Conservation (phyloP, 345 rosid species). For the Lenwebbia sp. region DNA sequence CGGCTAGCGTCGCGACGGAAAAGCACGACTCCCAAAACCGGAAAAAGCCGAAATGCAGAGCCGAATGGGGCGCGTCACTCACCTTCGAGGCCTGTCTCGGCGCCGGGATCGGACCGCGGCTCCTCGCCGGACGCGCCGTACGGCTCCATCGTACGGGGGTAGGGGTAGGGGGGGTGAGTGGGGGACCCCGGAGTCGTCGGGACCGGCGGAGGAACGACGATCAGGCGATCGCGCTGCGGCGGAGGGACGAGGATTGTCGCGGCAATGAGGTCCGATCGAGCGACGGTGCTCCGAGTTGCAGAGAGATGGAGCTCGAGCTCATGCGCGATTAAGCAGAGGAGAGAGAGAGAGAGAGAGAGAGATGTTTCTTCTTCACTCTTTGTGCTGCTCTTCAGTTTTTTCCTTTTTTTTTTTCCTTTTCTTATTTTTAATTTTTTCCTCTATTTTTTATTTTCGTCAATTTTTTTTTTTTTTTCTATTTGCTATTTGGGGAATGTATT, state of each 20-base stretch:
- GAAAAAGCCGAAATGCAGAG: constrained; percentile 3
- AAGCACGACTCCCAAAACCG: background rate
- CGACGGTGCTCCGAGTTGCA: background rate
- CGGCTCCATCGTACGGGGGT: constrained; percentile 3
- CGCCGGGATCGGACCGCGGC: constrained; percentile 30
- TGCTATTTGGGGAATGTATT: background rate
- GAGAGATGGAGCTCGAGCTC: background rate
- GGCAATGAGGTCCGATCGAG: background rate
- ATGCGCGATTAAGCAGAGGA: background rate
- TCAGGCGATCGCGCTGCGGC: background rate
- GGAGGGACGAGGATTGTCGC: background rate
- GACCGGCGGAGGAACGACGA: background rate
- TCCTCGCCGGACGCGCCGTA: constrained; percentile 1
- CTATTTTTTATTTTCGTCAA: background rate
- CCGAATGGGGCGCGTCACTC: background rate
- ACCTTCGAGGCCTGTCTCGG: constrained; percentile 73
- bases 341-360: background rate
- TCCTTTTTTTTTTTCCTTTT: background rate
- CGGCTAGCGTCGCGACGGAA: background rate
- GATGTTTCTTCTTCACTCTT: background rate
- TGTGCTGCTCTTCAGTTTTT: background rate
- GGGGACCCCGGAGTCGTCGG: background rate
- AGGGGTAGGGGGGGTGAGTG: background rate
- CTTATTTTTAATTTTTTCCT: background rate
- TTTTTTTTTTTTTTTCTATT: background rate